Evolutionary conservation across 805 yeast species (phyloP).

Genomic region (Torulaspora indica): DNA sequence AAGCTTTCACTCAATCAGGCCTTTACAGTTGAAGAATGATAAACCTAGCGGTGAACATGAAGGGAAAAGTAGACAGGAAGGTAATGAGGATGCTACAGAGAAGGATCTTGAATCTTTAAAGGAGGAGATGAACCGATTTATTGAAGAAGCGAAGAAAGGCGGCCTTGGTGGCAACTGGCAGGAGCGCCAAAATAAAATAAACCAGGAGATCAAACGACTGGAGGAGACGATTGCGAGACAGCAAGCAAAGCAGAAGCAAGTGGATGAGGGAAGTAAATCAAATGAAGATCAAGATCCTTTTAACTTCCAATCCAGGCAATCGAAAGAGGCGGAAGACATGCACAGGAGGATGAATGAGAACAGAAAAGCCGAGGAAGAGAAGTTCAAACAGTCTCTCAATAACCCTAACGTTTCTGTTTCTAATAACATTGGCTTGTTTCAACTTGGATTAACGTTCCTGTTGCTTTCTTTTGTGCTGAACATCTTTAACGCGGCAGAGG

Average conservation of each 20-base stretch:
- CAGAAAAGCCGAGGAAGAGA: conserved; percentile 15
- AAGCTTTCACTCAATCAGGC: conserved; percentile 5
- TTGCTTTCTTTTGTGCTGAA: conserved; percentile 33
- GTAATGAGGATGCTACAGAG: conserved; percentile 22
- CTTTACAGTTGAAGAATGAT: conserved; percentile 9
- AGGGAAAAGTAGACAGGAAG: conserved; percentile 1
- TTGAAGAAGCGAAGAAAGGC: conserved; percentile 21
- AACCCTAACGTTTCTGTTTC: conserved; percentile 35
- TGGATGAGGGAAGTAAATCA: neutral
- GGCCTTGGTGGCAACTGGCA: conserved; percentile 14
- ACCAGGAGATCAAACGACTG: conserved; percentile 24
- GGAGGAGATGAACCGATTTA: conserved; percentile 25
- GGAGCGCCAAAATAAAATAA: conserved; percentile 22
- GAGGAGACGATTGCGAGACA: conserved; percentile 27
- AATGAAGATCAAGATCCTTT: conserved; percentile 16
- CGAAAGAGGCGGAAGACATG: conserved; percentile 15
- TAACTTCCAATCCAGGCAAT: conserved; percentile 16
- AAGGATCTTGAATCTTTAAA: conserved; percentile 25
- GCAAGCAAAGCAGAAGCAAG: conserved; percentile 12
- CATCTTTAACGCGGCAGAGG: conserved; percentile 31
- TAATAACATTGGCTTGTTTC: conserved; percentile 36
- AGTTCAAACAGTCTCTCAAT: conserved; percentile 16
- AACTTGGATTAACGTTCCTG: conserved; percentile 34
- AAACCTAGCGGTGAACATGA: conserved; percentile 3
- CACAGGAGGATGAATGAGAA: conserved; percentile 17